Conservation (phyloP, 768 basidiomycete species). For the Tulasnella sp. region DNA sequence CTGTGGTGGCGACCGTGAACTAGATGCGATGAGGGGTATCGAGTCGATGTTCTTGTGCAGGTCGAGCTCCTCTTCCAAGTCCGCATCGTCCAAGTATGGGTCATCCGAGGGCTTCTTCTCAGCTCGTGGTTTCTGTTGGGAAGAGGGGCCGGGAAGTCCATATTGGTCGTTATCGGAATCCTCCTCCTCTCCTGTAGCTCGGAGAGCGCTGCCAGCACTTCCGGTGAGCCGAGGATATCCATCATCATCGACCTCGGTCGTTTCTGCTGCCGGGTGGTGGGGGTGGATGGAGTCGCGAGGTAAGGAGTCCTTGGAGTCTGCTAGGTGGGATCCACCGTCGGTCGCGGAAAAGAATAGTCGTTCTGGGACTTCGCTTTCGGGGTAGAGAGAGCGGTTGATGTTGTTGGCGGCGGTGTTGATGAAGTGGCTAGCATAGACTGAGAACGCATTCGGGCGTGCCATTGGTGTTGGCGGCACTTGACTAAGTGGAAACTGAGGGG, state of each 20-base stretch:
- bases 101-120: conserved; percentile 22
- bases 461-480: background rate
- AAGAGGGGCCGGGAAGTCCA: conserved; percentile 47
- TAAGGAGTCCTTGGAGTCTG: conserved; percentile 60
- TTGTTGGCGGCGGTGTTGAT: conserved; percentile 52
- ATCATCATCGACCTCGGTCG: conserved; percentile 29
- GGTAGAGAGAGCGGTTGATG: conserved; percentile 53
- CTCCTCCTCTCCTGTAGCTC: conserved; percentile 40
- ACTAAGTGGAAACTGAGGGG: conserved; percentile 5
- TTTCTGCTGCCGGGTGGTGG: conserved; percentile 8
- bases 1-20: background rate
- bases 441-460: conserved; percentile 46
- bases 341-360: conserved; percentile 86
- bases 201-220: conserved; percentile 38
- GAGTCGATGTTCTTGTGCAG: conserved; percentile 19
- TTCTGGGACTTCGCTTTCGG: conserved; percentile 18
- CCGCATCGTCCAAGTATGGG: conserved; percentile 26
- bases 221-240: conserved; percentile 55
- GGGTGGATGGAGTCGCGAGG: conserved; percentile 23
- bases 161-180: conserved; percentile 71
- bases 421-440: conserved; percentile 78
- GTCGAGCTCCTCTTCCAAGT: conserved; percentile 24
- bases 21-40: conserved; percentile 23
- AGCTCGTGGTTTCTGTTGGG: conserved; percentile 2
- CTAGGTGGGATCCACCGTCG: conserved; percentile 62